A percentile compares a stretch with the other conserved stretches of the same genome.
Evolutionary conservation across 805 yeast genomes (phyloP).

Genomic region (Saturnispora bothae): DNA sequence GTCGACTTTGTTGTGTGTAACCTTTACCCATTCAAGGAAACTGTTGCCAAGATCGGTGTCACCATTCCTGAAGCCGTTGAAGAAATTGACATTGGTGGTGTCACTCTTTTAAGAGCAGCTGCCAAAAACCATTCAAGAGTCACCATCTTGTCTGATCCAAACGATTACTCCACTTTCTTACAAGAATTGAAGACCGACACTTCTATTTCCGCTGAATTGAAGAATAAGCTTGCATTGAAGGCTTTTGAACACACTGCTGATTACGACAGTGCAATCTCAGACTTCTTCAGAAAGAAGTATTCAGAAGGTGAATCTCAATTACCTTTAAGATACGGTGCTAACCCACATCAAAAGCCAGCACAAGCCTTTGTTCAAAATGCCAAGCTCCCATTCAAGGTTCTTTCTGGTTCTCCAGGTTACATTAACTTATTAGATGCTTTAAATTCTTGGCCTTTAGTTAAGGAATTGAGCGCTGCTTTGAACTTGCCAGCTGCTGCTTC

Average conservation of each 20-base stretch:
- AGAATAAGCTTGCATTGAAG: constrained; percentile 82
- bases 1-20: constrained; percentile 97
- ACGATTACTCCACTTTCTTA: constrained; percentile 80
- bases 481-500: constrained; percentile 98
- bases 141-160: constrained; percentile 89
- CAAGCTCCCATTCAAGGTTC: constrained; percentile 86
- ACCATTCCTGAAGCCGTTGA: constrained; percentile 97
- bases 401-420: constrained; percentile 95
- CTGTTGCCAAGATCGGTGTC: constrained; percentile 89
- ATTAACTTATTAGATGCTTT: constrained; percentile 93
- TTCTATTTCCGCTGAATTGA: constrained; percentile 59
- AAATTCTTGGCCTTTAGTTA: constrained; percentile 97
- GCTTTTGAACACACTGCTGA: constrained; percentile 99
- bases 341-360: constrained; percentile 99
- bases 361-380: constrained; percentile 88
- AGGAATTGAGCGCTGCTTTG: constrained; percentile 88
- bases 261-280: constrained; percentile 91
- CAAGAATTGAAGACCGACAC: constrained; percentile 61
- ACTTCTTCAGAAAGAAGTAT: constrained; percentile 95
- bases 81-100: constrained; percentile 98
- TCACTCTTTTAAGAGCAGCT: constrained; percentile 93
- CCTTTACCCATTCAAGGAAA: constrained; percentile 96
- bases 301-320: constrained; percentile 82
- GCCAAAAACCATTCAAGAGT: constrained; percentile 98
- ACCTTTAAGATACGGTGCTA: constrained; percentile 95